Base-by-base conservation (phyloP, 306 rosid genomes). In the Lupinus albus region DNA sequence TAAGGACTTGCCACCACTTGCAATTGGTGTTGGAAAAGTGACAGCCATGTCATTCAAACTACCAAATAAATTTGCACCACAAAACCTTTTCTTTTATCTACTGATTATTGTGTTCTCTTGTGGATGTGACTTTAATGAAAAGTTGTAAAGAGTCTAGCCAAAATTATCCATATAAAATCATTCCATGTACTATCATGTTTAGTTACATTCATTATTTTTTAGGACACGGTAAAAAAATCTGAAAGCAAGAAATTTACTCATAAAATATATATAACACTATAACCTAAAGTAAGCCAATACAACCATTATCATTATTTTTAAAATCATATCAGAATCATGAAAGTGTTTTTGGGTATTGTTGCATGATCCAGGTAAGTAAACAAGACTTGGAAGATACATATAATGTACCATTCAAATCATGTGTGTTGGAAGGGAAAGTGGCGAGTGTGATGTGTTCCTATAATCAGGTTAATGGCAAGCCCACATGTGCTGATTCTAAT, bases 381-480 rank as follows among this genome's bases (percentile, higher is more conserved):
- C 99, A 93, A 35, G 99, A 93, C 62, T 68, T 93, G 72, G 89
- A 32, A 8, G 99, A 93, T 61, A 90, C 99, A 2, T 93, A 86
- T 7, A n/a, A 89, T 0, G 91, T 89, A 30, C 99, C 99, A 0
- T 93, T 93, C 74, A 85, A 76, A 72, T 79, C 94, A 0, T 93
- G 99, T n/a, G 99, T 93, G 59, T 10, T 64, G 21, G 92, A 90
- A 38, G 99, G 99, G 12, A 78, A 84, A 2, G 99, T 93, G 33
- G 97, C 99, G 0, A 86, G 99, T 58, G 87, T 93, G 3, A 93
- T 93, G 99, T 93, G 99, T 51, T 93, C 99, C 3, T 93, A 93
- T 84, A 93, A 93, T 76, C 97, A 93, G 28, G 99, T 93, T 36
- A 93, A 93, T 63, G 99, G 99, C 1, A 86, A 80, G 73, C 99